Conservation (phyloP, 1,284 basidiomycete species). For the Irpex sp. region DNA sequence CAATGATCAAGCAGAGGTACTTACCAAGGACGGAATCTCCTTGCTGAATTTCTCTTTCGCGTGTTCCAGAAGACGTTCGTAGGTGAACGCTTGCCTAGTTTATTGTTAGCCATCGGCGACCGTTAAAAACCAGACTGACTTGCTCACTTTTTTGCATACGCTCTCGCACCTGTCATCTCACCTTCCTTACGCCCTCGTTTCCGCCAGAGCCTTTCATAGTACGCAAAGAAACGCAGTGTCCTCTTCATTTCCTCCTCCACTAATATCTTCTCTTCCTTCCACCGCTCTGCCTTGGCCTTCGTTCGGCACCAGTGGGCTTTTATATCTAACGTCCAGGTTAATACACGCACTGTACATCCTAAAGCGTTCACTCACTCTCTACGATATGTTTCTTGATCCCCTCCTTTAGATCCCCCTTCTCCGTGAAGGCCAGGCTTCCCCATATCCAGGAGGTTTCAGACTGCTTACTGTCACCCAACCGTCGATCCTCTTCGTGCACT, state of each 20-base stretch:
- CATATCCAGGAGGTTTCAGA: conserved; percentile 16
- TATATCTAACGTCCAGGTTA: not conserved
- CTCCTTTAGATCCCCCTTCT: not conserved
- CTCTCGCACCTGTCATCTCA: not conserved
- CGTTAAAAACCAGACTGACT: not conserved
- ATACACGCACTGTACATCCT: not conserved
- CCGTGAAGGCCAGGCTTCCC: conserved; percentile 8
- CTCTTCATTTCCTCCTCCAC: conserved; percentile 5
- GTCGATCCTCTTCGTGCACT: not conserved
- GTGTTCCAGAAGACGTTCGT: not conserved
- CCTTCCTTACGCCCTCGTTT: not conserved
- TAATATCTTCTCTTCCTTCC: conserved; percentile 2
- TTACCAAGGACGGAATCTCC: not conserved
- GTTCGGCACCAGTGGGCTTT: conserved; percentile 5
- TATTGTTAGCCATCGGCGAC: not conserved
- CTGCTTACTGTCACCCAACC: conserved; percentile 9
- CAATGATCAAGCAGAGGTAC: too few species aligned
- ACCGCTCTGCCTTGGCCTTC: conserved; percentile 1
- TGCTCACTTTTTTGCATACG: not conserved
- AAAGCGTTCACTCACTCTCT: conserved; percentile 6
- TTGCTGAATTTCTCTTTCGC: not conserved
- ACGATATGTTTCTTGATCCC: conserved; percentile 6
- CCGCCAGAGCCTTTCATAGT: not conserved
- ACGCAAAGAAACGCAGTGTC: not conserved
- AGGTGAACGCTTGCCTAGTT: not conserved